Evolutionary conservation across 2,329 filamentous ascomycete genomes (phyloP), one percentile per base, ranked within the genome.

Genomic region (Sporothrix inflata): DNA sequence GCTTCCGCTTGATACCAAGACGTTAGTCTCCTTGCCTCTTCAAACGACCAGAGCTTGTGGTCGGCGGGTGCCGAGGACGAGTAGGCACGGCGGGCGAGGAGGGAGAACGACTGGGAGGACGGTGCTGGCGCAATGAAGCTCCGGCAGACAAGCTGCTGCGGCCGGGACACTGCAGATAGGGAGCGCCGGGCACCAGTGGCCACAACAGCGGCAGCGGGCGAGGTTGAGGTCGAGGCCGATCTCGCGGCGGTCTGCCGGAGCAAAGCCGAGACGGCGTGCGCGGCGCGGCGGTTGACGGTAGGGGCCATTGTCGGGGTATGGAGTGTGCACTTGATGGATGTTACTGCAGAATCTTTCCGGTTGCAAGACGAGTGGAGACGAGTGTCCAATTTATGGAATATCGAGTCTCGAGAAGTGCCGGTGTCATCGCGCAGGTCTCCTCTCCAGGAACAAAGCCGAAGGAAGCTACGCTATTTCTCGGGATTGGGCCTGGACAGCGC

Each of bases 1-100:
- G 1, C 9, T 0, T 19, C n/a, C 21, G 8, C 27, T 30, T 11
- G 45, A 34, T 21, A 42, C 19, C 60, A 65, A 16, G 61, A 61
- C 14, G 24, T 27, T 8, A 7, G 16, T 0, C 8, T 47, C 73
- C 74, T 4, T 76, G 83, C 82, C 34, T 82, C 84, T 72, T 84
- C 81, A 77, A 88, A 89, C 8, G 75, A 79, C 82, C 85, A 89
- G 11, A 83, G 77, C 76, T 82, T 86, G 76, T 77, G 82, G 74
- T 77, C 76, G 3, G 72, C 63, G 4, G 72, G 19, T 1, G 70
- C 30, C 38, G 73, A 67, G 72, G 77, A 75, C 6, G 80, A 82
- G 74, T 80, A 82, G 47, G 76, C 75, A 11, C 78, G 72, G 53
- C 61, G 53, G 5, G 51, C 49, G 3, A 34, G 7, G 0, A 9